Conservation (phyloP, 805 yeast species). For the Starmerella sirachaensis region DNA sequence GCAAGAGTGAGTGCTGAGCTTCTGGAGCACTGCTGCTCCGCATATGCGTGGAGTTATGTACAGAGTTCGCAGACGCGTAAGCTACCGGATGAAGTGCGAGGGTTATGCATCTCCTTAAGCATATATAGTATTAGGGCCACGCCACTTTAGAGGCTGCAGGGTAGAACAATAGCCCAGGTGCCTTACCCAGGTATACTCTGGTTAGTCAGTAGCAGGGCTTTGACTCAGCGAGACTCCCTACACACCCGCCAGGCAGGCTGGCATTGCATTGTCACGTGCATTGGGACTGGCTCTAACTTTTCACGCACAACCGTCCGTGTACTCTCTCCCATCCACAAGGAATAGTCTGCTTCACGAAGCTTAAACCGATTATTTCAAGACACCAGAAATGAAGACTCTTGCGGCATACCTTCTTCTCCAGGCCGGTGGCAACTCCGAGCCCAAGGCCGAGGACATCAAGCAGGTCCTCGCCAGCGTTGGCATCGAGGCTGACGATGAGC, state of each 20-base stretch:
- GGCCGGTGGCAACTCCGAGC: slow-evolving; percentile 92
- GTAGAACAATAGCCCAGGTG: not conserved
- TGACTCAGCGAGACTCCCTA: too few species aligned
- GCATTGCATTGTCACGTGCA: too few species aligned
- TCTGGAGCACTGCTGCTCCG: too few species aligned
- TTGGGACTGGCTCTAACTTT: too few species aligned
- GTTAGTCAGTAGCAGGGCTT: not conserved
- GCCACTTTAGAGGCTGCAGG: too few species aligned
- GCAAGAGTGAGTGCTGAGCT: too few species aligned
- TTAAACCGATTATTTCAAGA: slow-evolving; percentile 28
- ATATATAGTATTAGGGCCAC: too few species aligned
- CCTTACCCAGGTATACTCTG: not conserved
- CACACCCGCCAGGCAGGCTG: too few species aligned
- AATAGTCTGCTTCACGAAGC: slow-evolving; percentile 56
- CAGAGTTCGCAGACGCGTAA: too few species aligned
- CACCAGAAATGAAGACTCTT: slow-evolving; percentile 70
- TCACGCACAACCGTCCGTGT: slow-evolving; percentile 7
- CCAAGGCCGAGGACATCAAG: slow-evolving; percentile 86
- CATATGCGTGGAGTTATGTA: too few species aligned
- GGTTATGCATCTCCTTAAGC: too few species aligned
- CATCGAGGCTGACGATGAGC: slow-evolving; percentile 85
- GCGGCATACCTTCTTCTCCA: slow-evolving; percentile 98
- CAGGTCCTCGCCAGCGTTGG: slow-evolving; percentile 87
- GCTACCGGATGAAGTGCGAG: too few species aligned
- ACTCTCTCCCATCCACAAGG: slow-evolving; percentile 35